Conservation (phyloP, 106 monocot genomes). For the Dendrobium huoshanense region DNA sequence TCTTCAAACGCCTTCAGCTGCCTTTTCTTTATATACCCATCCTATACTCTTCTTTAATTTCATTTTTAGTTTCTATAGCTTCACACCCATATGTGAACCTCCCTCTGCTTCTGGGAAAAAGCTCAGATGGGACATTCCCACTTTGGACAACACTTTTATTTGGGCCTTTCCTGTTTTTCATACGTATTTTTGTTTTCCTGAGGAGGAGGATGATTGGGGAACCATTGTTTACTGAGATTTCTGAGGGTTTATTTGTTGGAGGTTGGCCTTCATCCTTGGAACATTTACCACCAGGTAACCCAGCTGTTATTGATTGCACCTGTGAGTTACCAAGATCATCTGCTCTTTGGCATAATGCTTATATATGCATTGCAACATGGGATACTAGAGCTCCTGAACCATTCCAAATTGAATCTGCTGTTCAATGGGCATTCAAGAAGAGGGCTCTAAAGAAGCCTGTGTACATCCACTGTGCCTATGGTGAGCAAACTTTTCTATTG, state of each 20-base stretch:
- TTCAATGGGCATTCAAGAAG: constrained; percentile 73
- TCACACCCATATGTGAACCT: constrained; percentile 73
- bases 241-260: constrained; percentile 84
- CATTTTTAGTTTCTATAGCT: constrained; percentile 61
- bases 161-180: constrained; percentile 51
- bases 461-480: constrained; percentile 82
- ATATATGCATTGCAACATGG: constrained; percentile 86
- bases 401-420: constrained; percentile 72
- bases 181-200: constrained; percentile 48
- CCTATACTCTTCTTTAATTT: constrained; percentile 55
- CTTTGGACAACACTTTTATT: constrained; percentile 75
- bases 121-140: constrained; percentile 70
- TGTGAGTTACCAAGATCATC: constrained; percentile 77
- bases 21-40: constrained; percentile 32
- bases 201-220: constrained; percentile 60
- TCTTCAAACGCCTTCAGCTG: constrained; percentile 21
- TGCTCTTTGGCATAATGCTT: constrained; percentile 34
- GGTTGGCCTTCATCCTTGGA: constrained; percentile 68
- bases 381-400: constrained; percentile 78
- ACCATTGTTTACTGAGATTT: constrained; percentile 59
- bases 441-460: constrained; percentile 65
- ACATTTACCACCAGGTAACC: constrained; percentile 69
- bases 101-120: constrained; percentile 76
- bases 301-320: constrained; percentile 92
- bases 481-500: constrained; percentile 23